phyloP scores from a whole-genome alignment of 1,139 yeast genomes.

The Yamadazyma spencermartinsiae region DNA sequence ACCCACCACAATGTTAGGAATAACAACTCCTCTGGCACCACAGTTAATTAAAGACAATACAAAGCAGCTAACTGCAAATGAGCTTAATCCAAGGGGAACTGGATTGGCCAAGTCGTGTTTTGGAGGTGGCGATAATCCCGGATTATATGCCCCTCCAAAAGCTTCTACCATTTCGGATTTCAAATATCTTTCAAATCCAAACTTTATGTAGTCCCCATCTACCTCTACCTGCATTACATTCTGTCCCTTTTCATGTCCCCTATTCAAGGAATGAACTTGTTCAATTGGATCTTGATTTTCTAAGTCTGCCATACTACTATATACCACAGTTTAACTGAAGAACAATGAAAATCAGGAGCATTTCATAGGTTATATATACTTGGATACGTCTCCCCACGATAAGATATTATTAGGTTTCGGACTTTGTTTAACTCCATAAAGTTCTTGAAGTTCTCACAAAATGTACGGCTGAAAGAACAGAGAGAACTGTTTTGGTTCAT shows the following conservation, averaged over 20 bases:
- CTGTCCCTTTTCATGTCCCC: not conserved
- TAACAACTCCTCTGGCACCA: constrained; percentile 31
- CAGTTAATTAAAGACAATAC: constrained; percentile 38
- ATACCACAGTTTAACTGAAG: too few relatives aligned
- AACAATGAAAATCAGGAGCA: too few relatives aligned
- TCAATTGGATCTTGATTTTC: not conserved
- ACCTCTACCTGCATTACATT: not conserved
- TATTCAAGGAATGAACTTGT: not conserved
- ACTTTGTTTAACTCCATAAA: not conserved
- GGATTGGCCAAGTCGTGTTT: constrained; percentile 47
- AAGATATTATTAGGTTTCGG: not conserved
- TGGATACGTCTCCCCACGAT: not conserved
- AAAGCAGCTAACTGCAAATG: constrained; percentile 48
- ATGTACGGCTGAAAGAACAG: too few relatives aligned
- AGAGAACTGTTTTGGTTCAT: too few relatives aligned
- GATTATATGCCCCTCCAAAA: constrained; percentile 29
- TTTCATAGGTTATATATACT: too few relatives aligned
- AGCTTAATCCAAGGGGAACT: constrained; percentile 55
- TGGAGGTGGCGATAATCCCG: constrained; percentile 32
- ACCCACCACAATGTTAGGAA: constrained; percentile 31
- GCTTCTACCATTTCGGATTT: constrained; percentile 36
- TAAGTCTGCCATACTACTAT: not conserved
- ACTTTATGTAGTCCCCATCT: not conserved
- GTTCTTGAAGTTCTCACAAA: too few relatives aligned
- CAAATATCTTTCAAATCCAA: constrained; percentile 23